Base-by-base conservation (phyloP, 345 rosid species). In the Corchorus capsularis region DNA sequence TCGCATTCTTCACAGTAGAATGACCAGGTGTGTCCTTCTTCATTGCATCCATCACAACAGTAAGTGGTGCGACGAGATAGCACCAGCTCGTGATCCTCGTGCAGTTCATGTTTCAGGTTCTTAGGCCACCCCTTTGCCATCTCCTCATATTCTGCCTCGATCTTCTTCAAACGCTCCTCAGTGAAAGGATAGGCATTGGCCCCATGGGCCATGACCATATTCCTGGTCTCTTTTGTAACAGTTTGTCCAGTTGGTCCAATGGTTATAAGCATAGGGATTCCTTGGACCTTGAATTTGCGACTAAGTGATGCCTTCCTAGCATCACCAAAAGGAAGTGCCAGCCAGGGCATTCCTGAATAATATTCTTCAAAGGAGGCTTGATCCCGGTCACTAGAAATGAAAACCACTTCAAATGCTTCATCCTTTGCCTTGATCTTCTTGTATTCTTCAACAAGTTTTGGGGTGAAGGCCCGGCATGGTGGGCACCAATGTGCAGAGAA, bases 401-500 rank as follows among this genome's bases (percentile, higher is more conserved):
- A 94, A 22, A 94, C 80, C 16, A 88, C 79, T 77, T 94, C 93
- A 62, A 83, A 91, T 17, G 87, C 82, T 60, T 77, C 82, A 27
- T 81, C 88, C 61, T 64, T 85, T 16, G 76, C 85, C 85, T 87
- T 88, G 64, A 91, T 92, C 78, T 87, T 78, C 56, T 87, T 80
- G 81, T 89, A 91, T 19, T 83, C 85, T 80, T 89, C 83, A 19
- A 85, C 82, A 35, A 91, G 91, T 69, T 84, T 86, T 20, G 93
- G 93, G 17, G 88, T 75, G 82, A 92, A 92, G 13, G 83, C 89
- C 8, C 87, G 87, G 57, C 90, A 90, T 4, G 90, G 90, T 35
- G 85, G 84, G 63, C 89, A 90, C 93, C 97, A 86, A 70, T 88
- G 88, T 1, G 93, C 92, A 69, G 97, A 92, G 86, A 91, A 91